Conservation (phyloP, 306 rosid genomes). For the Lagenaria siceraria region DNA sequence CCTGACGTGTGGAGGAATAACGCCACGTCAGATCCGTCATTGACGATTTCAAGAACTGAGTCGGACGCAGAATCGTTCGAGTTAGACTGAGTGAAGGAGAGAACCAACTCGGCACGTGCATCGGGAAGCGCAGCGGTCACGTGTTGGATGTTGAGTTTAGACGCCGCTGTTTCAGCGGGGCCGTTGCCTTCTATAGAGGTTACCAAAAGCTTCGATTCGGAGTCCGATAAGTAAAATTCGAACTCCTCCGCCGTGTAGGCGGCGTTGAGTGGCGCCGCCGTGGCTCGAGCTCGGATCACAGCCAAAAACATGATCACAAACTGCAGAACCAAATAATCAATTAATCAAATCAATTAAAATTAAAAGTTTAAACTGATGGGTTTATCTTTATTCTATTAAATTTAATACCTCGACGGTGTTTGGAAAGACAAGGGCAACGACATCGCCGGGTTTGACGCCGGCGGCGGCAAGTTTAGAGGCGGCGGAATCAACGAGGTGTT, state of each 20-base stretch:
- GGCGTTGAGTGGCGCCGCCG: slow-evolving; percentile 53
- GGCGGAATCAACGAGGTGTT: slow-evolving; percentile 28
- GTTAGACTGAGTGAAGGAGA: slow-evolving; percentile 11
- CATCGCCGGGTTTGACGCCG: slow-evolving; percentile 38
- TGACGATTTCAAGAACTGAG: slow-evolving; percentile 8
- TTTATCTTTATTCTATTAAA: background rate
- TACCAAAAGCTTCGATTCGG: slow-evolving; percentile 42
- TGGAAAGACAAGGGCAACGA: slow-evolving; percentile 52
- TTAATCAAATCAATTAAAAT: background rate
- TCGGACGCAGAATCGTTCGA: background rate
- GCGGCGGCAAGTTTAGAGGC: slow-evolving; percentile 24
- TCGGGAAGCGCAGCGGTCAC: slow-evolving; percentile 19
- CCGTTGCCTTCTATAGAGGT: slow-evolving; percentile 42
- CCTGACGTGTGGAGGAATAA: slow-evolving; percentile 72
- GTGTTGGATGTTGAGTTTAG: slow-evolving; percentile 31
- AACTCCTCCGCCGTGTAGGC: slow-evolving; percentile 58
- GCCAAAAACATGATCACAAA: slow-evolving; percentile 43
- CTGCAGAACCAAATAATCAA: slow-evolving; percentile 12
- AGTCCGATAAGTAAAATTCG: slow-evolving; percentile 43
- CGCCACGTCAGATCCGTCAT: slow-evolving; percentile 37
- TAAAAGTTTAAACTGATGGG: background rate
- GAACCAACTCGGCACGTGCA: slow-evolving; percentile 10
- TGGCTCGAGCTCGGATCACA: slow-evolving; percentile 42
- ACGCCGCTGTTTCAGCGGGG: slow-evolving; percentile 37
- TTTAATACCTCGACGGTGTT: slow-evolving; percentile 41